Evolutionary conservation across 106 monocot species (phyloP), one percentile per base, ranked within the genome.

Genomic region (Platanthera zijinensis): DNA sequence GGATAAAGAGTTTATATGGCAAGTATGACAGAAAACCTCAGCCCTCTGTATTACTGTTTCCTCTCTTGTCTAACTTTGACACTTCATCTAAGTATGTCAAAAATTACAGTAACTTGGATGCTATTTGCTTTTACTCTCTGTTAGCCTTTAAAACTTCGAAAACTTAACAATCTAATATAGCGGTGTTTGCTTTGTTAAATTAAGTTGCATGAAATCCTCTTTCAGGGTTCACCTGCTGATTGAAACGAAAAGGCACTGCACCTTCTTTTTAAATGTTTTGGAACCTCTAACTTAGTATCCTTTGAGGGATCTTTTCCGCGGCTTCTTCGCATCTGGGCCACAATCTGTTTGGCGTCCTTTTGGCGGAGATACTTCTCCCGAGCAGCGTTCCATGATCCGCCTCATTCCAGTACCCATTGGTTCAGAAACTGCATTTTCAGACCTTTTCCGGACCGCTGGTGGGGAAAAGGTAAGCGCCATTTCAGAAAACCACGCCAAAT

Each of bases 141-240:
- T 63, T 21, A 25, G 5, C 22, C 15, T 63, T 63, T 63, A 21
- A 22, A 25, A 9, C 22, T 8, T 8, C 22, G 62, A 63, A 63
- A 63, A 6, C 62, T n/a, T 76, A 48, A n/a, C 15, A 48, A 25
- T 46, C 10, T 47, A 18, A 21, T 21, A 59, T 6, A 3, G 66
- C 45, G 50, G 17, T 48, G 45, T 22, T 48, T 49, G 15, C 18
- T 50, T 74, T 74, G 7, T 61, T 50, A 17, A 77, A 72, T 18
- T 50, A 15, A 75, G 11, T 28, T 12, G 59, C 50, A 52, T 10
- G 48, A 66, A 79, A 75, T 80, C 17, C 69, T 83, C 70, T 81
- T 84, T 84, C 81, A 84, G 81, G 74, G 51, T 78, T 75, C 71
- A 72, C 74, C 78, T 69, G 80, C 84, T 74, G 74, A 48, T 81